These are phyloP conservation scores for Oxyria digyna DNA, from an alignment of 148 eudicot species.

Conservation along the genomic window DNA sequence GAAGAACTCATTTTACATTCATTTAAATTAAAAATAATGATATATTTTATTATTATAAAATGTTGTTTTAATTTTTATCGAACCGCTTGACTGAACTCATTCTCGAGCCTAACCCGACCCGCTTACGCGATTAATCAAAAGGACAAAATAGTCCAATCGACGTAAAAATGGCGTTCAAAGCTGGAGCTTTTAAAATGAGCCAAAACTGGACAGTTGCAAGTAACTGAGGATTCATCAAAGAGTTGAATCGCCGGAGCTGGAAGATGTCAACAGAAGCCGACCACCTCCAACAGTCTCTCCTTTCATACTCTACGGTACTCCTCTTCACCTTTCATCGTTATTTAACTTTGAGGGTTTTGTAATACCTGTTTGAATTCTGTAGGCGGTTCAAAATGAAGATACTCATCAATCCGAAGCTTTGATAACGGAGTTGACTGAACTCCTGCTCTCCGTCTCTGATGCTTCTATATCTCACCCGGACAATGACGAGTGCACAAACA, in stretches of 20 bases:
- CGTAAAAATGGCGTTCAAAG: no score
- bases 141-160: no score
- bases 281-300: conserved; percentile 21
- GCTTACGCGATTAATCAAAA: no score
- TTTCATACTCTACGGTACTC: conserved; percentile 28
- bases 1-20: no score
- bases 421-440: conserved; percentile 27
- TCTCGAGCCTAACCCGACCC: no score
- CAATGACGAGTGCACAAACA: conserved; percentile 15
- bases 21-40: no score
- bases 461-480: conserved; percentile 19
- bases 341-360: background rate
- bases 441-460: conserved; percentile 34
- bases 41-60: no score
- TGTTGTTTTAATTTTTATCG: no score
- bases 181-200: no score
- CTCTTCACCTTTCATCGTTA: background rate
- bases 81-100: no score
- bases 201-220: no score
- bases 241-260: background rate
- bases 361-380: background rate
- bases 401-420: conserved; percentile 23
- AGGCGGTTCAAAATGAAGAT: conserved; percentile 37
- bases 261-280: background rate
- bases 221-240: background rate